Evolutionary conservation across 2,329 filamentous ascomycete species (phyloP).

Genomic region (Macrophomina pseudophaseolina): DNA sequence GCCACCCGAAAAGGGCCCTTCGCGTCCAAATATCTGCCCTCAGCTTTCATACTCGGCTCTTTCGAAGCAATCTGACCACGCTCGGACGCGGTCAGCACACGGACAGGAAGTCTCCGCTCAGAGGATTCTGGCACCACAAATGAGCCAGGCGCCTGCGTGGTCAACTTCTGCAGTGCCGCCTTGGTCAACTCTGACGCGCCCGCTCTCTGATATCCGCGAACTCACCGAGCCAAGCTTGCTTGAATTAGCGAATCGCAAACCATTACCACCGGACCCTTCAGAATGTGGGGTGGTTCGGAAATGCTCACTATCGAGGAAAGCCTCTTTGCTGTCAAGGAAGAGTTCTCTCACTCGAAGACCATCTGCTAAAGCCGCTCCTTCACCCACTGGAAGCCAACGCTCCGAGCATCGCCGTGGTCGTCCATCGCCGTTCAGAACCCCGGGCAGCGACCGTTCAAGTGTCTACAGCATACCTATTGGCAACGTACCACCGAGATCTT

Average conservation of each 20-base stretch:
- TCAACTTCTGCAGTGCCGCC: constrained; percentile 28
- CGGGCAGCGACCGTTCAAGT: constrained; percentile 47
- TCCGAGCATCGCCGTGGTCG: constrained; percentile 14
- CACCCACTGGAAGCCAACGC: constrained; percentile 37
- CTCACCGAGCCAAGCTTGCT: constrained; percentile 55
- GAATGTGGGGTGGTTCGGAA: constrained; percentile 33
- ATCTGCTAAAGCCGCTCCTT: constrained; percentile 41
- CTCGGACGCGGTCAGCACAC: not conserved
- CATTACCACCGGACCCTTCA: constrained; percentile 29
- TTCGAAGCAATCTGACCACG: not conserved
- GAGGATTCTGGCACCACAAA: constrained; percentile 2
- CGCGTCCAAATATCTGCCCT: constrained; percentile 15
- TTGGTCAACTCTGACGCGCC: constrained; percentile 44
- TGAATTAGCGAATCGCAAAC: constrained; percentile 41
- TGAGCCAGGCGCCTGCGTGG: constrained; percentile 35
- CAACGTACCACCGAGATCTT: constrained; percentile 53
- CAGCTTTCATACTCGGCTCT: constrained; percentile 8
- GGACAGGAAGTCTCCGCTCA: not conserved
- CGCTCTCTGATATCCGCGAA: constrained; percentile 57
- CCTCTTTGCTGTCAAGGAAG: constrained; percentile 34
- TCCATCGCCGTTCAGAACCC: constrained; percentile 30
- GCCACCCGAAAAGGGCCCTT: constrained; percentile 33
- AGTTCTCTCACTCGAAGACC: constrained; percentile 28
- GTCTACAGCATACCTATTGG: constrained; percentile 53
- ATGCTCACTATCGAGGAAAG: constrained; percentile 40